phyloP scores from a whole-genome alignment of 2,329 filamentous ascomycete genomes.

The Paracamarosporium sp. region DNA sequence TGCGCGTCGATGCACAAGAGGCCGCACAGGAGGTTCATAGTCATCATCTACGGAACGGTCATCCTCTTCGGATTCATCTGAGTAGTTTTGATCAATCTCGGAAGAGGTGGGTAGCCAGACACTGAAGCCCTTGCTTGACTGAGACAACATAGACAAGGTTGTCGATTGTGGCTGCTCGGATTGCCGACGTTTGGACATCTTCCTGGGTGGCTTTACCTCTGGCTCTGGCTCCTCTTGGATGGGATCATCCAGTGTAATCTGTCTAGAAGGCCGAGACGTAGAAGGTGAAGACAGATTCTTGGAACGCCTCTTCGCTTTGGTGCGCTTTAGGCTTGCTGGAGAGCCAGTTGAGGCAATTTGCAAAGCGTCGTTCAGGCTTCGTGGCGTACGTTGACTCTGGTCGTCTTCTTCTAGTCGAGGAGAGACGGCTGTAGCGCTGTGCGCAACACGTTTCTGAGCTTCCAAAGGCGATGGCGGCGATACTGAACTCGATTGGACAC shows the following conservation, averaged over 20 bases:
- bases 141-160: slow-evolving; percentile 29
- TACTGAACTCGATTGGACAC: slow-evolving; percentile 25
- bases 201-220: slow-evolving; percentile 27
- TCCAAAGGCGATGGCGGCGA: slow-evolving; percentile 27
- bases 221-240: slow-evolving; percentile 26
- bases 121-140: slow-evolving; percentile 51
- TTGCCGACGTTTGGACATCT: slow-evolving; percentile 36
- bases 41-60: slow-evolving; percentile 25
- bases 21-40: slow-evolving; percentile 36
- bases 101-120: slow-evolving; percentile 56
- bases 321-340: slow-evolving; percentile 42
- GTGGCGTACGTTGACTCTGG: slow-evolving; percentile 37
- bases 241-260: slow-evolving; percentile 45
- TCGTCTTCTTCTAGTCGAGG: slow-evolving; percentile 23
- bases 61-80: slow-evolving; percentile 44
- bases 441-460: slow-evolving; percentile 1
- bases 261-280: slow-evolving; percentile 38
- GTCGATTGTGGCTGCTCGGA: slow-evolving; percentile 28
- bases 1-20: slow-evolving; percentile 50
- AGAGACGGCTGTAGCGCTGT: slow-evolving; percentile 4
- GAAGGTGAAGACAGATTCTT: slow-evolving; percentile 35
- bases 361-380: slow-evolving; percentile 46
- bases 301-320: slow-evolving; percentile 48
- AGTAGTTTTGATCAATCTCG: slow-evolving; percentile 40
- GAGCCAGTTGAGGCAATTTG: slow-evolving; percentile 37